Evolutionary conservation across 371 early-diverging fungal species (phyloP).

Genomic region (Haplosporangium sp.): DNA sequence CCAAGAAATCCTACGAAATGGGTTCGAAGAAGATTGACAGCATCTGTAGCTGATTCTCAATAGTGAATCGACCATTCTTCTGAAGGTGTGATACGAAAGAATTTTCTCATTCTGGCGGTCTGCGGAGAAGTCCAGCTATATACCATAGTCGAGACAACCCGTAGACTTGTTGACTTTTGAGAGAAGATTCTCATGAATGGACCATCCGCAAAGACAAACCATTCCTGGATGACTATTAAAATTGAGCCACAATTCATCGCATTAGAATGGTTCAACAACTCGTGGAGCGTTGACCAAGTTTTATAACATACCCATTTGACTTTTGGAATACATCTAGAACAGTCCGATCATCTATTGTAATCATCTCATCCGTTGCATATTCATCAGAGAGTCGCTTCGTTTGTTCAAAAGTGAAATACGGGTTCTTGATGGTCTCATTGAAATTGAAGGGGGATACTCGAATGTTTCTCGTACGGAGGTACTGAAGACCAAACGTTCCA

Average conservation of each 20-base stretch:
- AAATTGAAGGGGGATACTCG: neutral
- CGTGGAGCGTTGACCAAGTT: neutral
- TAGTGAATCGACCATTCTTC: conserved; percentile 7
- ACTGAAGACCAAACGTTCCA: conserved; percentile 1
- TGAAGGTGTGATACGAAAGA: neutral
- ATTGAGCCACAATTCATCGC: conserved; percentile 6
- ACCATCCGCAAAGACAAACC: conserved; percentile 8
- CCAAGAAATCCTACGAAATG: conserved; percentile 9
- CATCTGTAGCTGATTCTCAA: neutral
- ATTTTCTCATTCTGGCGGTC: neutral
- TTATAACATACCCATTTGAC: conserved; percentile 11
- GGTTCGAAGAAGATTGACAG: conserved; percentile 5
- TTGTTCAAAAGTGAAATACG: conserved; percentile 1
- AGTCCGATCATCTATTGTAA: conserved; percentile 1
- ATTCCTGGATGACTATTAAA: conserved; percentile 10
- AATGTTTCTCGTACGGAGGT: neutral
- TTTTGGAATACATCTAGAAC: neutral
- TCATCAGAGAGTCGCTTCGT: neutral
- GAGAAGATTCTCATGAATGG: conserved; percentile 1
- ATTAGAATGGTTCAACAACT: neutral
- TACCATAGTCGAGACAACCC: neutral
- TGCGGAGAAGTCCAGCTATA: neutral
- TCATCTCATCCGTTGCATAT: conserved; percentile 1
- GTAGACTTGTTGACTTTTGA: conserved; percentile 1
- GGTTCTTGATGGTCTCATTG: neutral